Evolutionary conservation across 2,329 filamentous ascomycete genomes (phyloP).

Genomic region (Fusarium proliferatum): DNA sequence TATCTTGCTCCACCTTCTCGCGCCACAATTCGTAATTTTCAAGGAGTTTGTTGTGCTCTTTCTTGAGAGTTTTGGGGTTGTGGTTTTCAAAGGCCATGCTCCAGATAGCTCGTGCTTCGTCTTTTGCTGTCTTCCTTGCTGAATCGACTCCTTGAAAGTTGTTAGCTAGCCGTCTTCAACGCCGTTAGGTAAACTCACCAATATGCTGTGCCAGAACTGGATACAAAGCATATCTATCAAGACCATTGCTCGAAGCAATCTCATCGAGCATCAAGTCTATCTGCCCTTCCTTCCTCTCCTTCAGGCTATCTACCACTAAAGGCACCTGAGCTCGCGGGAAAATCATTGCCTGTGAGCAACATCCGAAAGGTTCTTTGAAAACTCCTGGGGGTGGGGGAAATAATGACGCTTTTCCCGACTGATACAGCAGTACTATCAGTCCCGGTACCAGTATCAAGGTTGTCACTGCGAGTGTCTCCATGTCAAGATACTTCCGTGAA

Average conservation of each 20-base stretch:
- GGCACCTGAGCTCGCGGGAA: constrained; percentile 3
- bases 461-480: not conserved
- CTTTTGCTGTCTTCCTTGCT: constrained; percentile 9
- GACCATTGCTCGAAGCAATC: not conserved
- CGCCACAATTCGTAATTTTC: not conserved
- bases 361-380: constrained; percentile 23
- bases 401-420: constrained; percentile 22
- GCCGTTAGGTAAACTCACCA: not conserved
- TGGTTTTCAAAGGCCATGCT: constrained; percentile 24
- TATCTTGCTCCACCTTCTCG: not conserved
- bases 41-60: not conserved
- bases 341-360: constrained; percentile 26
- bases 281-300: not conserved
- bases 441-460: constrained; percentile 15
- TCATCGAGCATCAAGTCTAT: constrained; percentile 22
- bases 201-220: constrained; percentile 24
- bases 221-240: constrained; percentile 20
- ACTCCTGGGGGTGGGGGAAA: constrained; percentile 2
- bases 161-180: rapidly evolving
- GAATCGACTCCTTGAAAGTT: constrained; percentile 3
- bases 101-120: constrained; percentile 20
- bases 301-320: not conserved
- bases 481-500: not conserved
- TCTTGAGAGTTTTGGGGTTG: not conserved
- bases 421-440: constrained; percentile 11